These are phyloP conservation scores for Secale cereale DNA, from an alignment of 176 grass and related monocot species.

Conservation along the genomic window DNA sequence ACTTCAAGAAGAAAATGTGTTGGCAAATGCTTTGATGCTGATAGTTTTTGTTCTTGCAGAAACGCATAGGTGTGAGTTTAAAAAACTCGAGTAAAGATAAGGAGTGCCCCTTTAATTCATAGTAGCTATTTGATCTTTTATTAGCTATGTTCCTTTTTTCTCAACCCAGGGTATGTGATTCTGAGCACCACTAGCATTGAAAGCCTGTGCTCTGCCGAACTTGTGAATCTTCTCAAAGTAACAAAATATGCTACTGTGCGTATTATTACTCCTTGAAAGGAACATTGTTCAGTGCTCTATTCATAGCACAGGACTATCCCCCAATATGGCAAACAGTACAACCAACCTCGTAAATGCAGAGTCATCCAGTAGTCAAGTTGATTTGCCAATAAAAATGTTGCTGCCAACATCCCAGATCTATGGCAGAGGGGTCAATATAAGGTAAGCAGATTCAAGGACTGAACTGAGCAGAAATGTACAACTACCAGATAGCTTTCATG, in stretches of 20 bases:
- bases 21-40: not conserved
- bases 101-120: not conserved
- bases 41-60: not conserved
- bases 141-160: not conserved
- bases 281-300: not conserved
- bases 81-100: not conserved
- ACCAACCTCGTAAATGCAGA: not conserved
- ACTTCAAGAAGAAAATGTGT: not conserved
- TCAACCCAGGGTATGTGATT: not conserved
- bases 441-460: not conserved
- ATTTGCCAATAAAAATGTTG: not conserved
- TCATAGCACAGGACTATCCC: not conserved
- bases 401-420: not conserved
- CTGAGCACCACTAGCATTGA: not conserved
- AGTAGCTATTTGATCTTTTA: not conserved
- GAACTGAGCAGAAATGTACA: not conserved
- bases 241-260: not conserved
- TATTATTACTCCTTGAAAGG: not conserved
- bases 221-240: not conserved
- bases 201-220: not conserved
- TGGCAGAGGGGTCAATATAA: not conserved
- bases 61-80: not conserved
- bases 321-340: not conserved
- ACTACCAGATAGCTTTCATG: slow-evolving; percentile 10
- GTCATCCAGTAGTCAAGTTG: not conserved